Evolutionary conservation across 2,329 filamentous ascomycete species (phyloP).

Genomic region (Neofusicoccum umdonicola): DNA sequence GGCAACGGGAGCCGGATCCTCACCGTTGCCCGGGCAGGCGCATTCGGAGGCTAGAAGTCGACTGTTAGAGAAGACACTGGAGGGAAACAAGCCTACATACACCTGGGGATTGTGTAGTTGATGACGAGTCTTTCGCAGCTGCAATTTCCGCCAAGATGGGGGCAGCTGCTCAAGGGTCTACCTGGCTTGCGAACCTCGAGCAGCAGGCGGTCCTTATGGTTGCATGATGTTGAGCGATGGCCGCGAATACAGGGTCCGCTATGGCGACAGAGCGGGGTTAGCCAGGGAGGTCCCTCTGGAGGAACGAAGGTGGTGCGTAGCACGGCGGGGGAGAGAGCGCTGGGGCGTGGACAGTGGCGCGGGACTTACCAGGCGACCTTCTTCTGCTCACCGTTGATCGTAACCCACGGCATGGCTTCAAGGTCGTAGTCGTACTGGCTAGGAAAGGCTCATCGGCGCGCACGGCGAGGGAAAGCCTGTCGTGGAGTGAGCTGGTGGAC

Average conservation of each 20-base stretch:
- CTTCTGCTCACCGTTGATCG: conserved; percentile 67
- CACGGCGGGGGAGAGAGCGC: background rate
- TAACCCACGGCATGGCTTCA: conserved; percentile 41
- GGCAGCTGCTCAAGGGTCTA: conserved; percentile 66
- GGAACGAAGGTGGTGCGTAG: conserved; percentile 11
- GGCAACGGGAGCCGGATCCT: conserved; percentile 10
- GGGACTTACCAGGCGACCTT: conserved; percentile 70
- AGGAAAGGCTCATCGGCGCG: background rate
- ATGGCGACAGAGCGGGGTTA: conserved; percentile 15
- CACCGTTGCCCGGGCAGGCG: conserved; percentile 29
- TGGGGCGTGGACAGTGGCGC: conserved; percentile 7
- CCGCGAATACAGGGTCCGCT: conserved; percentile 74
- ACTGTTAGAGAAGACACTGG: background rate
- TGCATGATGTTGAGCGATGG: conserved; percentile 73
- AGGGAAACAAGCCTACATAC: conserved; percentile 20
- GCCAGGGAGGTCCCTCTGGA: conserved; percentile 7
- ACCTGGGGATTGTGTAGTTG: conserved; percentile 43
- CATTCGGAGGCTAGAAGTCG: conserved; percentile 31
- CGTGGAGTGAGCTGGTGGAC: conserved; percentile 2
- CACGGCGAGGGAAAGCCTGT: background rate
- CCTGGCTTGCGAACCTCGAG: conserved; percentile 71
- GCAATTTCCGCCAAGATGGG: conserved; percentile 63
- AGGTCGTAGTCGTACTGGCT: background rate
- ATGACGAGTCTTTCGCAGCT: conserved; percentile 61
- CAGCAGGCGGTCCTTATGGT: conserved; percentile 67